Evolutionary conservation across 768 basidiomycete species (phyloP).

Genomic region (Mrakia frigida): DNA sequence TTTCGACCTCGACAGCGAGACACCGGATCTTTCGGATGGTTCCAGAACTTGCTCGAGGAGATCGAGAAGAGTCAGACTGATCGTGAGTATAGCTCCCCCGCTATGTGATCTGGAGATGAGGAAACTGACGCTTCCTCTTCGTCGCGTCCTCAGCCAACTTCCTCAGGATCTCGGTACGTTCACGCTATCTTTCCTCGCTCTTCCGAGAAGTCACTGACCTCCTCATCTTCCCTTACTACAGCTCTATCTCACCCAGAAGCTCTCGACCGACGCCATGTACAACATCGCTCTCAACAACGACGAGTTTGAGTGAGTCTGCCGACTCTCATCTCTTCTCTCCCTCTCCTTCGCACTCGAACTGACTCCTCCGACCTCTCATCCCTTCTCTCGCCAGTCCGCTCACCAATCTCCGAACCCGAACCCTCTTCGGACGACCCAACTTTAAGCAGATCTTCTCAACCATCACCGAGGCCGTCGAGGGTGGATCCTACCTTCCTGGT

Average conservation of each 20-base stretch:
- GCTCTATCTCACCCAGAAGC: slow-evolving; percentile 79
- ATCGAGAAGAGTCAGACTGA: slow-evolving; percentile 83
- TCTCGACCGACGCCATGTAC: slow-evolving; percentile 80
- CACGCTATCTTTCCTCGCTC: no score
- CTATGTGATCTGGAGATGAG: no score
- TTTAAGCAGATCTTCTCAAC: slow-evolving; percentile 75
- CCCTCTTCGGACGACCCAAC: slow-evolving; percentile 87
- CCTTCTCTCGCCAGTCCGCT: slow-evolving; percentile 50
- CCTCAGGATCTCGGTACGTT: slow-evolving; percentile 59
- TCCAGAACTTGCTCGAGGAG: slow-evolving; percentile 80
- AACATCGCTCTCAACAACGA: slow-evolving; percentile 75
- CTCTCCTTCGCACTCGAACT: background rate
- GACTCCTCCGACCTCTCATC: background rate
- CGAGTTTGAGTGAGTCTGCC: slow-evolving; percentile 38
- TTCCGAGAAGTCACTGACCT: slow-evolving; percentile 2
- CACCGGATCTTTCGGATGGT: slow-evolving; percentile 97
- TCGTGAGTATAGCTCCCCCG: no score
- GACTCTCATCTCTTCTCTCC: background rate
- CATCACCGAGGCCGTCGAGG: slow-evolving; percentile 71
- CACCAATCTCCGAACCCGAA: slow-evolving; percentile 78
- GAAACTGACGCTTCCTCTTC: background rate
- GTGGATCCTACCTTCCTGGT: slow-evolving; percentile 74
- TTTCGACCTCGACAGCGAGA: slow-evolving; percentile 51
- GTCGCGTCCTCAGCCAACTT: slow-evolving; percentile 63
- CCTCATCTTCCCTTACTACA: slow-evolving; percentile 15